These are phyloP conservation scores for Phlebiopsis flavidoalba DNA, from an alignment of 768 basidiomycete species.

Conservation along the genomic window DNA sequence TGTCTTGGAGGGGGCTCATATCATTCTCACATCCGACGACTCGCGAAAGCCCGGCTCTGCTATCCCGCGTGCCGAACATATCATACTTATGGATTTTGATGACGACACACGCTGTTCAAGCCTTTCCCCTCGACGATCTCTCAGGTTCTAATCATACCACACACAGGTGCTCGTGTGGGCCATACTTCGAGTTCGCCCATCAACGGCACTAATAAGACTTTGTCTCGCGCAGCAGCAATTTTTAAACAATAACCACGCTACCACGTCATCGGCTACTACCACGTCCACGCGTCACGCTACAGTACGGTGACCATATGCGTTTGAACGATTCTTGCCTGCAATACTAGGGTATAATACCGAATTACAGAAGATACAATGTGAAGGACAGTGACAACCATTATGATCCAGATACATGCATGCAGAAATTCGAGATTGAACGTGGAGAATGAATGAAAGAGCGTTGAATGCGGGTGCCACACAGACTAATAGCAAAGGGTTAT, in stretches of 20 bases:
- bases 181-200: background rate
- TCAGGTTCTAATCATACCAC: background rate
- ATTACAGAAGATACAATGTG: slow-evolving; percentile 16
- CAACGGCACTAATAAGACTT: background rate
- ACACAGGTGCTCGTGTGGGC: background rate
- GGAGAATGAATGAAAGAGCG: background rate
- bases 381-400: background rate
- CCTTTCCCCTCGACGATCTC: background rate
- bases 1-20: background rate
- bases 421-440: background rate
- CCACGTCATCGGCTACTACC: too few species aligned
- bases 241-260: too few species aligned
- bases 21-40: slow-evolving; percentile 7
- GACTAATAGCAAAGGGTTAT: background rate
- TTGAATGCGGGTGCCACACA: slow-evolving; percentile 6
- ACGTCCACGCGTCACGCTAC: background rate
- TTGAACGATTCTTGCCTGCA: background rate
- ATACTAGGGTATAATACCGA: slow-evolving; percentile 15
- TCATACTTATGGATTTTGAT: background rate
- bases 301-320: background rate
- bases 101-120: background rate
- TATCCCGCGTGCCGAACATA: background rate
- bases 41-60: background rate
- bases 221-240: too few species aligned
- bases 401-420: slow-evolving; percentile 15